These are phyloP conservation scores for Backusella morwellensis DNA, from an alignment of 192 early-diverging fungal genomes.

Conservation along the genomic window DNA sequence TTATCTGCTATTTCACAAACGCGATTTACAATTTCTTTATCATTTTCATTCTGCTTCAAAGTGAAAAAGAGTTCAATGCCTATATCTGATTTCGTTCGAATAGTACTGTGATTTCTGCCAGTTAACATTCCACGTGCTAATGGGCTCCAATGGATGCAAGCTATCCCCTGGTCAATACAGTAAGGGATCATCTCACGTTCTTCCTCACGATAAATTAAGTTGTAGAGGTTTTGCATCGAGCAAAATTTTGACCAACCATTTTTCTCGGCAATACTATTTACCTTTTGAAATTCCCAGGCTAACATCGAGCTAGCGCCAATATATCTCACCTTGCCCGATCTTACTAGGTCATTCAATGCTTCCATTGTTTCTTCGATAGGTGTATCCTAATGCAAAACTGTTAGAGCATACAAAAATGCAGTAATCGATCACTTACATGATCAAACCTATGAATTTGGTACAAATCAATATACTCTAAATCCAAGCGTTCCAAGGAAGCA, in stretches of 20 bases:
- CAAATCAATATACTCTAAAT: slow-evolving; percentile 48
- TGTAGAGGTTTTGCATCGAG: slow-evolving; percentile 51
- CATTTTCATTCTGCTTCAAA: neutral
- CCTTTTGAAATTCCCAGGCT: slow-evolving; percentile 50
- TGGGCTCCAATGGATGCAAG: slow-evolving; percentile 48
- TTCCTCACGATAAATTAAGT: slow-evolving; percentile 48
- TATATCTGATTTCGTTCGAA: neutral
- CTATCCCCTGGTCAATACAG: slow-evolving; percentile 42
- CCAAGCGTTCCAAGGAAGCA: slow-evolving; percentile 27
- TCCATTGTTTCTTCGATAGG: slow-evolving; percentile 42
- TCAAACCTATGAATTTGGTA: slow-evolving; percentile 50
- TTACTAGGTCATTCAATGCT: slow-evolving; percentile 39
- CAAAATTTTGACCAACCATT: slow-evolving; percentile 51
- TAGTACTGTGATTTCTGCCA: slow-evolving; percentile 16
- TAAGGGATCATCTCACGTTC: slow-evolving; percentile 57
- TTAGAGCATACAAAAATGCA: neutral
- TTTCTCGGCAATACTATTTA: slow-evolving; percentile 45
- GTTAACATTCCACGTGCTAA: slow-evolving; percentile 46
- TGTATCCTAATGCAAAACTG: slow-evolving; percentile 30
- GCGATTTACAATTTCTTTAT: slow-evolving; percentile 20
- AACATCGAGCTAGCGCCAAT: slow-evolving; percentile 34
- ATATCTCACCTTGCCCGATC: slow-evolving; percentile 41
- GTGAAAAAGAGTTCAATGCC: neutral
- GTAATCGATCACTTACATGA: neutral
- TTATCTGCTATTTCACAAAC: slow-evolving; percentile 21